Evolutionary conservation across 2,329 filamentous ascomycete genomes (phyloP).

Genomic region (Neonectria punicea): DNA sequence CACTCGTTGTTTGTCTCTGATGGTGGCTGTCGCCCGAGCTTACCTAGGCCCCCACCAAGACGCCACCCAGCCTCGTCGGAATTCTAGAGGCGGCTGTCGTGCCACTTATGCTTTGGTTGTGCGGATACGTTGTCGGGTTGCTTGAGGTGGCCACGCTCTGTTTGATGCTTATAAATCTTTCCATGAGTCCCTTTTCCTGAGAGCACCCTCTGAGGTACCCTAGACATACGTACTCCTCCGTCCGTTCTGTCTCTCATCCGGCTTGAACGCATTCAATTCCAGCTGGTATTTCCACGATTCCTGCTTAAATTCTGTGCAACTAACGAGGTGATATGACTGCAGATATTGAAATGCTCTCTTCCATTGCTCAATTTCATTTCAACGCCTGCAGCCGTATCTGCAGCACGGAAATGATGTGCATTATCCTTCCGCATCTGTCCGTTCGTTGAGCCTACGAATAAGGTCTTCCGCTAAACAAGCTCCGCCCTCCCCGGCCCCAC

Average conservation of each 20-base stretch:
- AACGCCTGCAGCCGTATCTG: not conserved
- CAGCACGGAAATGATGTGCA: not conserved
- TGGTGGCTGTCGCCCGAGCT: not conserved
- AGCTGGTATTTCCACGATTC: not conserved
- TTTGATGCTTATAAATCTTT: not conserved
- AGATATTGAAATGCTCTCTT: not conserved
- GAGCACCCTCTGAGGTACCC: not conserved
- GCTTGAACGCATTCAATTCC: not conserved
- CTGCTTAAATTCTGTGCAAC: not conserved
- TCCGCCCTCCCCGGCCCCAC: conserved; percentile 25
- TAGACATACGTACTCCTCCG: not conserved
- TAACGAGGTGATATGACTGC: not conserved
- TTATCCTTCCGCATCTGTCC: not conserved
- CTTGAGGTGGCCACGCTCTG: not conserved
- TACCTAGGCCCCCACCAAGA: not conserved
- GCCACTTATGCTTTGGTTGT: not conserved
- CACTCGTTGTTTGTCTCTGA: conserved; percentile 10
- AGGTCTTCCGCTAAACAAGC: conserved; percentile 23
- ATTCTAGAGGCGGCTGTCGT: not conserved
- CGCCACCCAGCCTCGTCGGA: conserved; percentile 14
- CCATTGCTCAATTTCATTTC: not conserved
- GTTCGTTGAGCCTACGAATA: not conserved
- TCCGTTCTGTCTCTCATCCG: not conserved
- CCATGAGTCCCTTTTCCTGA: no score
- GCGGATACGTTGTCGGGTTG: not conserved